Evolutionary conservation across 164 flowering plant species (phyloP), one percentile per base, ranked within the genome.

Genomic region (Aristolochia fimbriata): DNA sequence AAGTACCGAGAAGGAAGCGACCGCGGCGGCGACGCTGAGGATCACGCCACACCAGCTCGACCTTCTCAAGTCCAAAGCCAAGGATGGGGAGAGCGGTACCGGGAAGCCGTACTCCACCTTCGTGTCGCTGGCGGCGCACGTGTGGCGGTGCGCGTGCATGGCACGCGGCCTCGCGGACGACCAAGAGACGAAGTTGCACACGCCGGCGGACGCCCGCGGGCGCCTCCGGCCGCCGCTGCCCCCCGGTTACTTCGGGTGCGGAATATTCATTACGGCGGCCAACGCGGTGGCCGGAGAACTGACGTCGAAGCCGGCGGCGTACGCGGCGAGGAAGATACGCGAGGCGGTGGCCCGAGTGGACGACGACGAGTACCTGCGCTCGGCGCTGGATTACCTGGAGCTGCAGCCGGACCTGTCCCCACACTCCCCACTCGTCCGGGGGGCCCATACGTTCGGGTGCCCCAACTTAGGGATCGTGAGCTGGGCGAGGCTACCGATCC

Each of bases 341-440:
- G 78, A 77, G 7, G 76, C 79, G 3, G 57, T 82, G 75, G 71
- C 33, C 23, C 61, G 71, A 16, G 82, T 82, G 89, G 83, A 82
- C 63, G 61, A n/a, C n/a, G n/a, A 80, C 19, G 79, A 78, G 1
- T 84, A 84, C 47, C 52, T 84, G 51, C 68, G 80, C 51, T 84
- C 89, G 12, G 90, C 90, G 27, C 68, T 84, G 2, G 90, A 84
- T 59, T 84, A 76, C 68, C 55, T 84, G n/a, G 86, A 84, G 70
- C 57, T 74, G 41, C 90, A 82, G 68, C 82, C 90, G 7, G 81
- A 80, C 72, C 60, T 82, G 27, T 63, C 81, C n/a, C 79, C 15
- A n/a, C n/a, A n/a, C n/a, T n/a, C n/a, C n/a, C n/a, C n/a, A n/a
- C 76, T 84, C 0, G 83, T 77, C 50, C 78, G 85, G 0, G 82